Base-by-base conservation (phyloP, 495 filamentous ascomycete species). In the Penicillium desertorum region DNA sequence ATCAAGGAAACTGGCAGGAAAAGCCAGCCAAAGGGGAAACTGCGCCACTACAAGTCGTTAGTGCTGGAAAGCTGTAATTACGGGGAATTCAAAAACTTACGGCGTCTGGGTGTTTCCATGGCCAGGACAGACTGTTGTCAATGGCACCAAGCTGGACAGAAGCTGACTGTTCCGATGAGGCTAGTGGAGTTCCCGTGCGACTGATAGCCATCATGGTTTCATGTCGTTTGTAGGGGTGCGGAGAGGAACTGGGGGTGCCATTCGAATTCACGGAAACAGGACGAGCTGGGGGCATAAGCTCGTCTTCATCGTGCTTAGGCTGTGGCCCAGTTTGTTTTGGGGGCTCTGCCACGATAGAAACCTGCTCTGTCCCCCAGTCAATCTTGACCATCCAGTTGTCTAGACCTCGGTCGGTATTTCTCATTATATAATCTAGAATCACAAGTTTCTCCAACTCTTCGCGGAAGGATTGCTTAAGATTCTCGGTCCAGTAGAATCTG, bases 351-450 rank as follows among this genome's bases (percentile, higher is more conserved):
- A 88, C 85, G 46, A 98, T 90, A 10, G 88, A 89, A 12, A 92
- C 93, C 65, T 89, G 80, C 63, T 94, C 83, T 22, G 81, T 86
- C 45, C 88, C 80, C 83, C 83, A 90, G 68, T 98, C 91, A 23
- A 99, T 89, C 65, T 88, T 93, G 62, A 99, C 91, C 94, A 99
- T 99, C 94, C 94, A 99, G 58, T 99, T 99, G 71, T 99, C 94
- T 58, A 97, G 76, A 11, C 94, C 94, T 72, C 94, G 82, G 69
- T 99, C 94, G 4, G 94, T 99, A 67, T 99, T 99, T 22, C 94
- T 85, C 94, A 99, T 99, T 49, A 99, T 96, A 63, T 99, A 99
- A 72, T 99, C 94, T 64, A 99, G 69, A 63, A 99, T 95, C 12
- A 99, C 94, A 11, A 99, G 79, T 73, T 98, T 99, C 73, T 99